Conservation (phyloP, 352 stramenopile species). For the Phytophthora megakarya region DNA sequence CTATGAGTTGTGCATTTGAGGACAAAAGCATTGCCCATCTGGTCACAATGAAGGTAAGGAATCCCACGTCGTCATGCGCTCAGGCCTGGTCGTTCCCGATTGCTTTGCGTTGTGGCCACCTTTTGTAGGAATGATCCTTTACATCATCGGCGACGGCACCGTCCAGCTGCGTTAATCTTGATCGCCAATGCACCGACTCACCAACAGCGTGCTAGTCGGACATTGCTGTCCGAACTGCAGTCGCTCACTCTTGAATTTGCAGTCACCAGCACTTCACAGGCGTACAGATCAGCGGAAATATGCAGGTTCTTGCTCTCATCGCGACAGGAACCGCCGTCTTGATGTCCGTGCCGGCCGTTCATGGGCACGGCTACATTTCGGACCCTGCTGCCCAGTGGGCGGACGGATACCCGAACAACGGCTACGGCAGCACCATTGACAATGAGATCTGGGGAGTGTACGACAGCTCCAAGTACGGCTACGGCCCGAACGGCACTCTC, state of each 20-base stretch:
- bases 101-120: constrained; percentile 16
- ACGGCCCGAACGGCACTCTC: constrained; percentile 39
- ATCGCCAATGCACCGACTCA: constrained; percentile 15
- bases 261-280: constrained; percentile 2
- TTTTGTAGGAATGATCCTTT: constrained; percentile 23
- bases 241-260: constrained; percentile 32
- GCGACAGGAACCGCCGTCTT: constrained; percentile 30
- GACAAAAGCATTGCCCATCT: constrained; percentile 11
- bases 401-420: constrained; percentile 49
- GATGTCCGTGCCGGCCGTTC: constrained; percentile 17
- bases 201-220: background rate
- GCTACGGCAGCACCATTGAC: constrained; percentile 55
- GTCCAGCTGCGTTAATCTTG: constrained; percentile 21
- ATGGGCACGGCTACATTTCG: constrained; percentile 49
- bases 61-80: constrained; percentile 10
- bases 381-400: constrained; percentile 44
- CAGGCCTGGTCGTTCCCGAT: constrained; percentile 17
- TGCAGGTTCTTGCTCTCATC: constrained; percentile 37
- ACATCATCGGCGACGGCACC: constrained; percentile 9
- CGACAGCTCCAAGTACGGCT: constrained; percentile 52
- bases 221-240: constrained; percentile 17
- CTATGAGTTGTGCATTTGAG: background rate
- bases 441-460: constrained; percentile 39
- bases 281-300: constrained; percentile 18
- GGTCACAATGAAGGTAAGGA: constrained; percentile 9